phyloP scores from a whole-genome alignment of 805 yeast genomes.

The Candida peoriensis region DNA sequence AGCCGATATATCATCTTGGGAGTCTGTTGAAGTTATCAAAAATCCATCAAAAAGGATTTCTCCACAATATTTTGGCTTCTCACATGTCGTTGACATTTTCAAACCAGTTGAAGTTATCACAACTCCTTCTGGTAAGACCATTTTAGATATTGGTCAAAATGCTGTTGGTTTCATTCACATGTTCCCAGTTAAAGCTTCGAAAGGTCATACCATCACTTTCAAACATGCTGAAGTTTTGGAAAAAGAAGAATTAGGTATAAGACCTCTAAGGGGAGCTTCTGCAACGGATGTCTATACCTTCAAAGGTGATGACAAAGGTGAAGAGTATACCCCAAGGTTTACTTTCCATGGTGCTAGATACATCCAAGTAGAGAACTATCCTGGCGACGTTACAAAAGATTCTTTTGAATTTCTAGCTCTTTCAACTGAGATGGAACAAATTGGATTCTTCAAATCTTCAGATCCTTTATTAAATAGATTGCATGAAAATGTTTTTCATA shows the following conservation, averaged over 20 bases:
- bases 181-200: conserved; percentile 8
- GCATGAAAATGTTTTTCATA: conserved; percentile 12
- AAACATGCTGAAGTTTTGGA: conserved; percentile 16
- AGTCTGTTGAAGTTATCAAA: conserved; percentile 4
- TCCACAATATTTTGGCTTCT: conserved; percentile 13
- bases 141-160: conserved; percentile 15
- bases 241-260: conserved; percentile 10
- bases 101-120: conserved; percentile 9
- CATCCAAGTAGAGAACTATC: conserved; percentile 12
- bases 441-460: conserved; percentile 11
- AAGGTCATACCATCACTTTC: conserved; percentile 7
- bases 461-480: conserved; percentile 10
- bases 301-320: conserved; percentile 10
- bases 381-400: conserved; percentile 9
- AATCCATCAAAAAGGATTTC: conserved; percentile 9
- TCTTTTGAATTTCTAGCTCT: conserved; percentile 9
- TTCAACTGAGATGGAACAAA: conserved; percentile 9
- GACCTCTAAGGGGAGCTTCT: conserved; percentile 13
- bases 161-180: conserved; percentile 15
- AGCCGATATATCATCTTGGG: conserved; percentile 5
- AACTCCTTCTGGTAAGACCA: conserved; percentile 8
- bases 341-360: conserved; percentile 17
- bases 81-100: conserved; percentile 7
- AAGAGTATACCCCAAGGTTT: conserved; percentile 13
- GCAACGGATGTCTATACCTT: conserved; percentile 10